Percentiles rank a stretch among this genome's conserved stretches.
Conservation (phyloP, 202 grass and related monocot genomes). For the Schoenoplectus tabernaemontani region DNA sequence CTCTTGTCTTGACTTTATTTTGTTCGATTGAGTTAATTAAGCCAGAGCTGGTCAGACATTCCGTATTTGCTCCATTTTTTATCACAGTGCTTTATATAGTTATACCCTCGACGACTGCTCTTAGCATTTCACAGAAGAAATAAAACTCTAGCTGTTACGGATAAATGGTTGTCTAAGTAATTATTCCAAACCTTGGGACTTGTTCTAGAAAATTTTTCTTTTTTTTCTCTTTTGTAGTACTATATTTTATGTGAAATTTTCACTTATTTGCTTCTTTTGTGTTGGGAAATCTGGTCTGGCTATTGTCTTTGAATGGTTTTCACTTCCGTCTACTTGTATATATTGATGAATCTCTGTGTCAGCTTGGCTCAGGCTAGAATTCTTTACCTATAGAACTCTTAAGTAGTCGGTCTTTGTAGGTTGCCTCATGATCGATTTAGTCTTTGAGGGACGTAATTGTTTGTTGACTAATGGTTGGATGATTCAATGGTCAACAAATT, state of each 20-base stretch:
- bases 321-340: not conserved
- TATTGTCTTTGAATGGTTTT: not conserved
- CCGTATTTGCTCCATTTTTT: not conserved
- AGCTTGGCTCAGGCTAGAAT: not conserved
- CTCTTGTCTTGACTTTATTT: not conserved
- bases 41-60: not conserved
- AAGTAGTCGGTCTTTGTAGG: not conserved
- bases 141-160: not conserved
- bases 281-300: not conserved
- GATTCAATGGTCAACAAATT: not conserved
- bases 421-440: not conserved
- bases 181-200: not conserved
- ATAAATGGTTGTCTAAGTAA: not conserved
- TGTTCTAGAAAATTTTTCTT: not conserved
- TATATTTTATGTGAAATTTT: constrained; percentile 22
- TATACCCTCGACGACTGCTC: not conserved
- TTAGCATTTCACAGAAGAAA: not conserved
- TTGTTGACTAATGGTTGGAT: constrained; percentile 7
- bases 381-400: not conserved
- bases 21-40: not conserved
- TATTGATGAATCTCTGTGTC: constrained; percentile 2
- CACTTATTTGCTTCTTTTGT: not conserved
- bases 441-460: not conserved
- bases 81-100: not conserved
- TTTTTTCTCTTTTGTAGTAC: not conserved